A percentile compares a stretch with the other conserved stretches of the same genome.
Evolutionary conservation across 306 rosid genomes (phyloP).

Genomic region (Arachis hypogaea): DNA sequence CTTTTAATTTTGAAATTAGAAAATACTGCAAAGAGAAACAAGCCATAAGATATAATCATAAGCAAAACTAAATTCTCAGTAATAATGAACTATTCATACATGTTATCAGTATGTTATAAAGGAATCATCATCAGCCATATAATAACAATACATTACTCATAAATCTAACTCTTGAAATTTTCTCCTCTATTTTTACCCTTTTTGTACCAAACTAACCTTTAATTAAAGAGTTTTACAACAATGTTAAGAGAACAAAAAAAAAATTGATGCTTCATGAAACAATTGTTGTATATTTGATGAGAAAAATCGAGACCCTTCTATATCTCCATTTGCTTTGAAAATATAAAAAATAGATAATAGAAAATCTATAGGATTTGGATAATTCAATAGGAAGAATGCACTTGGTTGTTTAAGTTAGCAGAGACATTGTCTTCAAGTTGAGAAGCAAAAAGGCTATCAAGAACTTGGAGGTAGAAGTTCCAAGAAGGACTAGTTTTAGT

Average conservation of each 20-base stretch:
- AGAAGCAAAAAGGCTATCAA: constrained; percentile 28
- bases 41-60: no score
- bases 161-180: no score
- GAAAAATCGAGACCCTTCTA: not conserved
- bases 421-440: not conserved
- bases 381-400: not conserved
- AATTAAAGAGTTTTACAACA: not conserved
- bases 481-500: constrained; percentile 53
- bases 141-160: no score
- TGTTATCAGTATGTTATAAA: not conserved
- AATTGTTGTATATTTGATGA: not conserved
- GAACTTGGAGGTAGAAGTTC: constrained; percentile 59
- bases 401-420: not conserved
- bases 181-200: no score
- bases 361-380: not conserved
- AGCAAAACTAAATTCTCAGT: not conserved
- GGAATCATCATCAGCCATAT: not conserved
- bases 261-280: not conserved
- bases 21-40: no score
- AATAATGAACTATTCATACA: constrained; percentile 2
- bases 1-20: no score
- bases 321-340: not conserved
- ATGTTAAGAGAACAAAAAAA: not conserved
- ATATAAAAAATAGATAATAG: no score
- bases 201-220: no score